Base-by-base conservation (phyloP, 1,139 yeast species). In the Chernovozyma aurita region DNA sequence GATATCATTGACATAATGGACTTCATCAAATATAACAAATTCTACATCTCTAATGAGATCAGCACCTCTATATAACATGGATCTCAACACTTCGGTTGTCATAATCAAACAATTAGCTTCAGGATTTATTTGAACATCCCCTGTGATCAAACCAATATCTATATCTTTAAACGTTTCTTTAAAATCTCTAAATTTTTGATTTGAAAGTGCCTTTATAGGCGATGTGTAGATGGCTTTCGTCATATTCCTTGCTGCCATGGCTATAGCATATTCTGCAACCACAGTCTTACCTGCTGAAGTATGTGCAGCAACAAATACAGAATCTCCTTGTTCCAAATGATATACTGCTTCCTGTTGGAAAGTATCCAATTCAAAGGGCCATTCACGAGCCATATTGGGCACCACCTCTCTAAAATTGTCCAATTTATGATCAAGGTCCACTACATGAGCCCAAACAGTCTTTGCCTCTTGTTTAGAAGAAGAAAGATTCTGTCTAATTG, bases 251-350 rank as follows among this genome's bases (percentile, higher is more conserved):
- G 80, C 73, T 1, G 96, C 90, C 86, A 86, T 85, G 1, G 96
- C 95, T 50, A 88, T 87, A 4, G 96, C 96, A 53, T 88, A 88
- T 55, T 88, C 95, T 0, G 95, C 95, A 18, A 86, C 94, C 5
- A 86, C 95, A 0, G 95, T 86, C 53, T 86, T 86, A 59, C 95
- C 95, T 1, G 95, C 95, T 4, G 95, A 86, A 0, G 95, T 86
- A 57, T 92, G 99, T 0, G 99, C 99, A 5, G 98, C 97, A 3
- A 92, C 97, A 59, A 92, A 86, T 2, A 92, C 99, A 1, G 97
- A 88, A 55, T 92, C 98, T 33, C 95, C 95, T 56, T 90, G 95
- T 54, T 92, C 99, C 46, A 92, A 73, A 63, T 92, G 97, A 46
- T 88, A 92, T 1, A 92, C 87, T 0, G 99, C 97, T 53, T 94